phyloP scores from a whole-genome alignment of 176 grass and related monocot genomes.

The Carex myosuroides region DNA sequence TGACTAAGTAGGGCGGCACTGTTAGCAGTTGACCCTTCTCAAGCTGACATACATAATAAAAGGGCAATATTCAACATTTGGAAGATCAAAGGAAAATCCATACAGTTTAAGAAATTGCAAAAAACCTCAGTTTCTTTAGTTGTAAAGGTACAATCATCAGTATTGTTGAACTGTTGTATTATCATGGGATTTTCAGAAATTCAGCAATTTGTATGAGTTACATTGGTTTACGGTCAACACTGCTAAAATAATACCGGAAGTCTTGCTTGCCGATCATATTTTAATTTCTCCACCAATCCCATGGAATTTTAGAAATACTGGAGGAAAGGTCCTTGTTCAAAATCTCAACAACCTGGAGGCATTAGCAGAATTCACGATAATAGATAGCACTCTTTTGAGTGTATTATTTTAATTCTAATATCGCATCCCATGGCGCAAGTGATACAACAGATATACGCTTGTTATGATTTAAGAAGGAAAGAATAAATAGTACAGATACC shows the following conservation, averaged over 20 bases:
- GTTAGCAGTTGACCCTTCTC: slow-evolving; percentile 72
- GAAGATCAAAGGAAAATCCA: background rate
- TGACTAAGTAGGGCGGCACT: slow-evolving; percentile 72
- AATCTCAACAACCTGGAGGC: background rate
- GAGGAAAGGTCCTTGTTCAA: background rate
- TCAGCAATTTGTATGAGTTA: background rate
- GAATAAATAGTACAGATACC: slow-evolving; percentile 26
- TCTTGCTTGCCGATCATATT: background rate
- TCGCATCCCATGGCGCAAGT: background rate
- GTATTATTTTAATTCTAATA: background rate
- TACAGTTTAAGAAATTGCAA: background rate
- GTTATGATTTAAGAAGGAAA: background rate
- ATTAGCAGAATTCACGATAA: background rate
- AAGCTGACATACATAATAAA: slow-evolving; percentile 42
- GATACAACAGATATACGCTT: background rate
- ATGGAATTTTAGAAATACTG: background rate
- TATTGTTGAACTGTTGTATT: background rate
- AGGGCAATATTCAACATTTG: background rate
- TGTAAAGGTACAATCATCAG: background rate
- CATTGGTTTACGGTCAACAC: background rate
- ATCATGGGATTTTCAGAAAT: background rate
- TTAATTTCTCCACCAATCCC: background rate
- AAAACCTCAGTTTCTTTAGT: background rate
- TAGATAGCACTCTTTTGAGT: background rate
- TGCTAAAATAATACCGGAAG: background rate